These are phyloP conservation scores for Blastomyces percursus DNA, from an alignment of 2,329 filamentous ascomycete genomes.

Conservation along the genomic window DNA sequence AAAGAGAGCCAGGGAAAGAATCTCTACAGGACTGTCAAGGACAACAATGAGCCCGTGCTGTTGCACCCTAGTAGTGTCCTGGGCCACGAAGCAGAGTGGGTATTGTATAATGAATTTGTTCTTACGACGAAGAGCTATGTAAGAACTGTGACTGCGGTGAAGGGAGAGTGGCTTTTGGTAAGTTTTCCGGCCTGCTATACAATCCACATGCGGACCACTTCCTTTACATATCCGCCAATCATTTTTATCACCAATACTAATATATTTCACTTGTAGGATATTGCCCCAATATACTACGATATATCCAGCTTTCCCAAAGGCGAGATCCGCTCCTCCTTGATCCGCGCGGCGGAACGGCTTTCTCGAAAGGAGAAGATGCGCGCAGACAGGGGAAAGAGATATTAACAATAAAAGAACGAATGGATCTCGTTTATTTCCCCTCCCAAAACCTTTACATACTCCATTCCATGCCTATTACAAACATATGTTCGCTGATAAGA, in stretches of 20 bases:
- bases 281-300: constrained; percentile 88
- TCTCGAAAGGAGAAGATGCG: constrained; percentile 44
- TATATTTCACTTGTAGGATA: constrained; percentile 50
- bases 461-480: neutral
- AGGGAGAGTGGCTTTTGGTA: constrained; percentile 88
- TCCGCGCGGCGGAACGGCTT: constrained; percentile 45
- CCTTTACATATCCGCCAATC: neutral
- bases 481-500: neutral
- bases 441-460: neutral
- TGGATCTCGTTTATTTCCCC: neutral
- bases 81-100: constrained; percentile 83
- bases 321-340: constrained; percentile 62
- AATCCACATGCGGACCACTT: neutral
- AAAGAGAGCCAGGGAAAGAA: constrained; percentile 72
- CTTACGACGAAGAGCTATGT: constrained; percentile 98
- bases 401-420: constrained; percentile 19
- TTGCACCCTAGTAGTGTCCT: constrained; percentile 90
- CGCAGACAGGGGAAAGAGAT: constrained; percentile 23
- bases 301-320: constrained; percentile 69
- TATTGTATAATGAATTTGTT: constrained; percentile 97
- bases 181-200: constrained; percentile 28
- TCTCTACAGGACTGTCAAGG: constrained; percentile 89
- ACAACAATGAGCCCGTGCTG: constrained; percentile 75
- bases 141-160: constrained; percentile 79
- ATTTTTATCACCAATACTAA: neutral